phyloP scores from a whole-genome alignment of 495 filamentous ascomycete species.

The Aspergillus baeticus region DNA sequence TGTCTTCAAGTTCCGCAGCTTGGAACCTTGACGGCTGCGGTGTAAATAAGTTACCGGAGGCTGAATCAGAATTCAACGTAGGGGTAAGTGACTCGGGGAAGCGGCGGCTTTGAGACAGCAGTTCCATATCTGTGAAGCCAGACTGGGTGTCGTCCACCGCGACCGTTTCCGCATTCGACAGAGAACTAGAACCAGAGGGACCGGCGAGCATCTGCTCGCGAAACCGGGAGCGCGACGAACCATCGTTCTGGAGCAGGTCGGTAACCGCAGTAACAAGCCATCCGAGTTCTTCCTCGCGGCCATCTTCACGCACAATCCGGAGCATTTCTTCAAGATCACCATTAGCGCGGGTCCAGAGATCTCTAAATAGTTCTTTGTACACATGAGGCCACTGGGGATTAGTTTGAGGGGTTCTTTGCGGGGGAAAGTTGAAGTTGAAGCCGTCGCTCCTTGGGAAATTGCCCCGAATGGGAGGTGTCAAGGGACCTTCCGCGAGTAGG shows the following conservation, averaged over 20 bases:
- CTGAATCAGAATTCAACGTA: neutral
- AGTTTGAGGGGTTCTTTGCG: conserved; percentile 26
- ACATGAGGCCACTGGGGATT: conserved; percentile 32
- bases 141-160: neutral
- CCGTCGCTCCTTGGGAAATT: conserved; percentile 21
- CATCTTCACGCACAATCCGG: conserved; percentile 60
- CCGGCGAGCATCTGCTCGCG: neutral
- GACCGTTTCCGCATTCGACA: neutral
- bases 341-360: conserved; percentile 51
- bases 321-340: conserved; percentile 60
- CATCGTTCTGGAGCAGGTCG: conserved; percentile 19
- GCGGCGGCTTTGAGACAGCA: neutral
- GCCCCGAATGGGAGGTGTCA: conserved; percentile 2
- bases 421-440: conserved; percentile 36
- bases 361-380: conserved; percentile 46
- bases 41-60: neutral
- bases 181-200: neutral
- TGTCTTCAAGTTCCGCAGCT: conserved; percentile 1
- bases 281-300: conserved; percentile 53
- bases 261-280: conserved; percentile 44
- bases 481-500: conserved; percentile 4
- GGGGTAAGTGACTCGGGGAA: neutral
- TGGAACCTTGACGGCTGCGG: neutral
- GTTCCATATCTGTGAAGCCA: neutral
- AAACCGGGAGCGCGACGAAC: neutral